Evolutionary conservation across 2,329 filamentous ascomycete species (phyloP).

Genomic region (Geoglossum cookeanum): DNA sequence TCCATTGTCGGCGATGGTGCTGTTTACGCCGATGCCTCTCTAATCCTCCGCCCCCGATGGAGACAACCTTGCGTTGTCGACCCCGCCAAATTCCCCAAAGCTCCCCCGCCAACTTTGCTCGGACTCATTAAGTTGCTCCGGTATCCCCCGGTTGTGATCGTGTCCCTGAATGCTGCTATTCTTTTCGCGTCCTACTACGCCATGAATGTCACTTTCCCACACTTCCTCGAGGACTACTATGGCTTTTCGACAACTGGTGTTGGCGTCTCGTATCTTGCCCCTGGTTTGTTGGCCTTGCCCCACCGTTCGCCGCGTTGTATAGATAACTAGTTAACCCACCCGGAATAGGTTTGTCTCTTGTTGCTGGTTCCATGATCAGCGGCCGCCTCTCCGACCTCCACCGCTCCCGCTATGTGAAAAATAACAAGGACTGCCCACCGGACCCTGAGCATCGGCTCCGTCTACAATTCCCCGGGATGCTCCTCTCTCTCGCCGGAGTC

Average conservation of each 20-base stretch:
- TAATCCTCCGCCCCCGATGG: no score
- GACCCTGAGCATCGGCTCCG: slow-evolving; percentile 22
- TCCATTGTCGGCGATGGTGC: slow-evolving; percentile 25
- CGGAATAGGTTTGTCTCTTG: slow-evolving; percentile 14
- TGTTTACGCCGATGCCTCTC: slow-evolving; percentile 8
- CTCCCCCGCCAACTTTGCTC: slow-evolving; percentile 15
- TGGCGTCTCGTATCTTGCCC: slow-evolving; percentile 21
- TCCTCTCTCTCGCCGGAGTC: slow-evolving; percentile 20
- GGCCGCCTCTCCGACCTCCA: slow-evolving; percentile 22
- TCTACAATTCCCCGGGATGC: slow-evolving; percentile 23
- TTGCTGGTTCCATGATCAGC: slow-evolving; percentile 20
- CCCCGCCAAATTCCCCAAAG: slow-evolving; percentile 12
- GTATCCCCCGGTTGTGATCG: slow-evolving; percentile 19
- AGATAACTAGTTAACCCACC: no score
- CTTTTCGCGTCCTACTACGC: slow-evolving; percentile 19
- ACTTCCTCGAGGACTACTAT: slow-evolving; percentile 17
- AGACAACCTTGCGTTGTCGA: slow-evolving; percentile 6
- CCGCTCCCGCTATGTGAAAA: slow-evolving; percentile 14
- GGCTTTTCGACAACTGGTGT: slow-evolving; percentile 18
- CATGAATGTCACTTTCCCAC: slow-evolving; percentile 16
- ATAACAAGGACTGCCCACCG: slow-evolving; percentile 12
- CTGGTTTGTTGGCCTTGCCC: slow-evolving; percentile 5
- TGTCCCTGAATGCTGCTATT: slow-evolving; percentile 18
- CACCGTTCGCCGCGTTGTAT: not conserved
- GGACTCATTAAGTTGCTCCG: slow-evolving; percentile 16